Evolutionary conservation across 345 rosid species (phyloP).

Genomic region (Eucalyptus fibrosa): DNA sequence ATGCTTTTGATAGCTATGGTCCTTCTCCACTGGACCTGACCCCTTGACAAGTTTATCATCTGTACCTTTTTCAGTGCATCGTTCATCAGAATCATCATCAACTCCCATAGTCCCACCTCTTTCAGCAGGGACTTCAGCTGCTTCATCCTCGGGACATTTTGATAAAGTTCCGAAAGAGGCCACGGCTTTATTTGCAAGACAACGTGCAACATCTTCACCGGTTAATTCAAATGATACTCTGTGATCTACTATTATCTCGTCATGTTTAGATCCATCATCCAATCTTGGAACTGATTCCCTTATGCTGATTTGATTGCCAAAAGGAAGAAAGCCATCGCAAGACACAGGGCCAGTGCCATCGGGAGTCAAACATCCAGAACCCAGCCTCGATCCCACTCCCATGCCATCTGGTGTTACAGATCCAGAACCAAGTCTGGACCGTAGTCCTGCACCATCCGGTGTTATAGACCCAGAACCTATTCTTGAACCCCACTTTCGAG

Average conservation of each 20-base stretch:
- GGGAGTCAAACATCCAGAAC: constrained; percentile 72
- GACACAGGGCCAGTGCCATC: constrained; percentile 36
- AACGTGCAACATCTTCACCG: constrained; percentile 94
- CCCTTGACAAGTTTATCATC: constrained; percentile 14
- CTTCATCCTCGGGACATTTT: constrained; percentile 11
- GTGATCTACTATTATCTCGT: constrained; percentile 33
- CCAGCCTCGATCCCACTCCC: constrained; percentile 63
- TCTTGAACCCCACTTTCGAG: constrained; percentile 82
- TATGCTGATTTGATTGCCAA: constrained; percentile 27
- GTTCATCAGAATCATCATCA: constrained; percentile 1
- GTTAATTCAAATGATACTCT: constrained; percentile 92
- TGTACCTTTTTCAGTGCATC: constrained; percentile 5
- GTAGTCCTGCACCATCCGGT: constrained; percentile 60
- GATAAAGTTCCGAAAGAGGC: constrained; percentile 17
- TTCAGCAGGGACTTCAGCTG: neutral
- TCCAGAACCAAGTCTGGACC: constrained; percentile 79
- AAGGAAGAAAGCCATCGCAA: constrained; percentile 9
- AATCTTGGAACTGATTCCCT: constrained; percentile 34
- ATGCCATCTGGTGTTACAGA: constrained; percentile 67
- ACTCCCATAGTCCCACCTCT: neutral
- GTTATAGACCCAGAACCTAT: constrained; percentile 78
- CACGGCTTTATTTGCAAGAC: constrained; percentile 51
- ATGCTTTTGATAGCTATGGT: constrained; percentile 35
- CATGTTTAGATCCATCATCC: constrained; percentile 27
- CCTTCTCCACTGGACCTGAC: constrained; percentile 31